Percentiles rank a stretch among this genome's conserved stretches.
These are phyloP conservation scores for Rhizoclosmatium sp. DNA, from an alignment of 192 early-diverging fungal genomes.

Conservation along the genomic window DNA sequence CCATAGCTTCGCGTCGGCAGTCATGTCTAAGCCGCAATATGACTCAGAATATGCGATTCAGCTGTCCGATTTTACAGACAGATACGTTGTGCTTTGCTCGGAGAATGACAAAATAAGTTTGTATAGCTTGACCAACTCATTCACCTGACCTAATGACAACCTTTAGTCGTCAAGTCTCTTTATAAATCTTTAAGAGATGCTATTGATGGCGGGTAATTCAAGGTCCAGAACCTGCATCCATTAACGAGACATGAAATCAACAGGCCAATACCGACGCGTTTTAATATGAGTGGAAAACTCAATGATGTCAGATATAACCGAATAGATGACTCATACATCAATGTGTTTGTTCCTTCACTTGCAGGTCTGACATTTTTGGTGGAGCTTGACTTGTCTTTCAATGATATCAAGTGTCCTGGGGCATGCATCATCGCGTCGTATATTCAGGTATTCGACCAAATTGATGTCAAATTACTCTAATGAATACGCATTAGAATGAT, in stretches of 20 bases:
- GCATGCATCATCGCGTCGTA: constrained; percentile 47
- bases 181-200: constrained; percentile 4
- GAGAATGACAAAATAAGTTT: not conserved
- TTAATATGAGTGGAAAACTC: constrained; percentile 43
- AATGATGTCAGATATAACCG: constrained; percentile 39
- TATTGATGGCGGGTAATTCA: not conserved
- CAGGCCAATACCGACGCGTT: constrained; percentile 40
- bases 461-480: not conserved
- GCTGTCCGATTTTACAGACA: constrained; percentile 7
- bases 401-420: constrained; percentile 54
- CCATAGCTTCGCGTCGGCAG: too few species aligned
- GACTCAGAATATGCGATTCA: not conserved
- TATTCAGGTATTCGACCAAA: constrained; percentile 43
- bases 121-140: not conserved
- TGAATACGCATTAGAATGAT: constrained; percentile 40
- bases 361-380: constrained; percentile 41
- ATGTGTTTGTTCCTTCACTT: constrained; percentile 43
- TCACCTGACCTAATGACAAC: too few species aligned
- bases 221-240: too few species aligned
- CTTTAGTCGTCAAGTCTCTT: not conserved
- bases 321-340: constrained; percentile 43
- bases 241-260: not conserved
- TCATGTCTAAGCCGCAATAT: not conserved
- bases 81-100: not conserved
- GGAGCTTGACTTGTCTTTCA: constrained; percentile 51